These are phyloP conservation scores for Candida ulmi DNA, from an alignment of 805 yeast genomes.

Conservation along the genomic window DNA sequence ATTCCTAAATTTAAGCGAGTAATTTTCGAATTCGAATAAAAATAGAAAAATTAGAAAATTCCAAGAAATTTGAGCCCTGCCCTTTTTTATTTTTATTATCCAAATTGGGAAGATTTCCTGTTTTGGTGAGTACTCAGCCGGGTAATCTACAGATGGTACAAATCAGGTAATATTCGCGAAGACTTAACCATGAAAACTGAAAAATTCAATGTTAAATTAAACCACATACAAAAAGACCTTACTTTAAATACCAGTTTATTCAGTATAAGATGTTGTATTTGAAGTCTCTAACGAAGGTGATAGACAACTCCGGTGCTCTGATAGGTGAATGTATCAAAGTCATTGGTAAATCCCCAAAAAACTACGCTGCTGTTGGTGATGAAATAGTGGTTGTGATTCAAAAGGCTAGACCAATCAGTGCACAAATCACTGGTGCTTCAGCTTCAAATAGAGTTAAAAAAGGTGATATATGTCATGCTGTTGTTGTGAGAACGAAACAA, in stretches of 20 bases:
- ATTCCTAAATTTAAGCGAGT: too few species aligned
- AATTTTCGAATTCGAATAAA: too few species aligned
- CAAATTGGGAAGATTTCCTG: not conserved
- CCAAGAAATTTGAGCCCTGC: too few species aligned
- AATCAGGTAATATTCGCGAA: too few species aligned
- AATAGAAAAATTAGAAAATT: too few species aligned
- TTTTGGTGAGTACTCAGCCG: not conserved
- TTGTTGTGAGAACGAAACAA: conserved; percentile 88
- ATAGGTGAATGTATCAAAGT: conserved; percentile 95
- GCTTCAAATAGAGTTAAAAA: conserved; percentile 80
- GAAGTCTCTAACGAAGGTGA: conserved; percentile 81
- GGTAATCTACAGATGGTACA: not conserved
- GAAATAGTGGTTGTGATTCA: conserved; percentile 91
- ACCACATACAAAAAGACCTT: too few species aligned
- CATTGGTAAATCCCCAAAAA: conserved; percentile 78
- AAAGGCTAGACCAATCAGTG: conserved; percentile 74
- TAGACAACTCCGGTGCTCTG: conserved; percentile 94
- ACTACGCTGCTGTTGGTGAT: conserved; percentile 84
- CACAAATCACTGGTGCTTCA: conserved; percentile 66
- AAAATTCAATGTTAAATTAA: too few species aligned
- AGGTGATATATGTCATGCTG: conserved; percentile 95
- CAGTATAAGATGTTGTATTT: conserved; percentile 70
- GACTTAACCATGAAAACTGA: not conserved
- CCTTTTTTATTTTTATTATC: too few species aligned
- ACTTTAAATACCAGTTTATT: too few species aligned